Base-by-base conservation (phyloP, 768 basidiomycete genomes). In the Postia placenta region DNA sequence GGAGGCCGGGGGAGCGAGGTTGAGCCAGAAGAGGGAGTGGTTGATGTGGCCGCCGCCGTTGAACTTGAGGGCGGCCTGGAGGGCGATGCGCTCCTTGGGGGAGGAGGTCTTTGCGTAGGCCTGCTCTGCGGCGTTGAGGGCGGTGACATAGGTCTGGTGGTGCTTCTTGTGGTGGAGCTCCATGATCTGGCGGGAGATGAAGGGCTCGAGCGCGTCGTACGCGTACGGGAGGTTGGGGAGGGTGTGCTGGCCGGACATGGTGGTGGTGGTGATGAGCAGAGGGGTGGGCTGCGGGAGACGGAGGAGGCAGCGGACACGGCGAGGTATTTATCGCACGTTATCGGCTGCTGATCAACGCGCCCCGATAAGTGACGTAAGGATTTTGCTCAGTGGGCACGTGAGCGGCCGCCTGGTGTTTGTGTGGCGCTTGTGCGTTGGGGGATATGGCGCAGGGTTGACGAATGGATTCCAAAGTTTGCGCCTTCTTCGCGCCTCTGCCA, bases 1-100 rank as follows among this genome's bases (percentile, higher is more conserved):
- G 14, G 62, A 56, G 4, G 71, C 64, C 23, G 79, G 60, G 1
- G 88, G 88, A 2, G 91, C 83, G 48, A 96, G 76, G 75, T 93
- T 94, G 72, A 80, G 86, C 94, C 94, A 96, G 79, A 97, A 97
- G 51, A 94, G 81, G 45, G 92, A 87, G 74, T 92, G 91, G 72
- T 93, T 92, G 76, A 93, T 88, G 70, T 90, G 92, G 9, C 92
- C 93, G 70, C 93, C 93, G 54, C 93, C 93, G 68, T 97, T 96
- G 78, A 97, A 97, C 70, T 88, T 92, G 67, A 96, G 74, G 4
- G 92, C 92, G 14, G 88, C 81, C 67, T 93, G 91, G 49, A 96
- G 85, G 20, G 81, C 83, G 60, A 96, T 92, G 56, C 83, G 79
- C 64, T 86, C 83, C 69, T 85, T 90, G 60, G 88, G 78, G 42